Conservation (phyloP, 331 rosid species). For the Acacia pycnantha region DNA sequence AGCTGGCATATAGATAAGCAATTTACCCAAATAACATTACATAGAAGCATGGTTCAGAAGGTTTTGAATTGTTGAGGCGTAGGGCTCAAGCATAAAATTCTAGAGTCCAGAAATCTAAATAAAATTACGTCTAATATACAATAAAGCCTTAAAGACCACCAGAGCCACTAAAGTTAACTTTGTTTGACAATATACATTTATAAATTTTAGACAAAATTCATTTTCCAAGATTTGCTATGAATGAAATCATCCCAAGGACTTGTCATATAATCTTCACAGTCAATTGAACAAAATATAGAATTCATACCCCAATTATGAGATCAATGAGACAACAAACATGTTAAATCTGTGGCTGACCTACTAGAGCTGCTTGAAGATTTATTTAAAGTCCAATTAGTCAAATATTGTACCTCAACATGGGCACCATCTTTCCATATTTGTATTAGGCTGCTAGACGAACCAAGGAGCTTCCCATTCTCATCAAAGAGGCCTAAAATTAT, state of each 20-base stretch:
- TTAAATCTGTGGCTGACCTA: conserved; percentile 3
- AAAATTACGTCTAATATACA: not conserved
- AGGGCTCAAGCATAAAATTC: not conserved
- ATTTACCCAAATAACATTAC: conserved; percentile 19
- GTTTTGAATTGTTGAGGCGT: not conserved
- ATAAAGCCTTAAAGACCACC: conserved; percentile 15
- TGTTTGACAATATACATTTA: not conserved
- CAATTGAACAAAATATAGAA: conserved; percentile 8
- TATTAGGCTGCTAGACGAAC: conserved; percentile 84
- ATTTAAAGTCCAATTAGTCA: conserved; percentile 19
- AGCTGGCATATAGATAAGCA: conserved; percentile 13
- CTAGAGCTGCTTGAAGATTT: conserved; percentile 9
- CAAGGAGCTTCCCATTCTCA: conserved; percentile 85
- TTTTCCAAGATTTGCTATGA: conserved; percentile 10
- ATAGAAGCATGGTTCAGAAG: conserved; percentile 16
- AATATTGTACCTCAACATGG: conserved; percentile 63
- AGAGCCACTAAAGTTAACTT: conserved; percentile 12
- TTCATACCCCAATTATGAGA: not conserved
- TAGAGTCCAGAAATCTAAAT: not conserved
- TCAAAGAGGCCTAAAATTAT: conserved; percentile 74
- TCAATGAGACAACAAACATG: conserved; percentile 2
- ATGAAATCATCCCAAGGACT: conserved; percentile 2
- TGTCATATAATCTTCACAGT: conserved; percentile 6
- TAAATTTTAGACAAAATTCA: conserved; percentile 4
- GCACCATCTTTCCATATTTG: conserved; percentile 93